Conservation (phyloP, 2,329 filamentous ascomycete genomes). For the Amphichorda felina region DNA sequence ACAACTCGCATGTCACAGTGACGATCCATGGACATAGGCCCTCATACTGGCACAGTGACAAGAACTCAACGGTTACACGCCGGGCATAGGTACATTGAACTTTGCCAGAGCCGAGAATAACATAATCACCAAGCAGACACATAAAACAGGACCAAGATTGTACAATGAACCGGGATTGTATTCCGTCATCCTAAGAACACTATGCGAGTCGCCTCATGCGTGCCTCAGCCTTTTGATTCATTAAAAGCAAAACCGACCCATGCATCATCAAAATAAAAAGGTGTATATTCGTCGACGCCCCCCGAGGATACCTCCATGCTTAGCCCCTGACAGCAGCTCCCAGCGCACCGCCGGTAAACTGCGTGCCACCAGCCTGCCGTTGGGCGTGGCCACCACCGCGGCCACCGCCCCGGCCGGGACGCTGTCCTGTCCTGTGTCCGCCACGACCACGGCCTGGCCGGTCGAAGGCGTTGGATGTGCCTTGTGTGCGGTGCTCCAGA, state of each 20-base stretch:
- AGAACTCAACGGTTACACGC: too few species aligned
- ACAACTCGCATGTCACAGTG: too few species aligned
- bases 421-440: slow-evolving; percentile 49
- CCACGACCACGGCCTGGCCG: slow-evolving; percentile 70
- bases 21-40: too few species aligned
- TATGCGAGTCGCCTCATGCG: not conserved
- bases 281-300: slow-evolving; percentile 1
- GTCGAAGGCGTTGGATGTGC: slow-evolving; percentile 91
- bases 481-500: slow-evolving; percentile 91
- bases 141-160: too few species aligned
- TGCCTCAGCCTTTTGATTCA: slow-evolving; percentile 2
- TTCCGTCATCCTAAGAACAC: too few species aligned
- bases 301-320: not conserved
- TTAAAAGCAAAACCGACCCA: slow-evolving; percentile 3
- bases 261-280: slow-evolving; percentile 1
- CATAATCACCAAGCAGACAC: too few species aligned
- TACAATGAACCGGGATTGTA: too few species aligned
- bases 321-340: slow-evolving; percentile 55
- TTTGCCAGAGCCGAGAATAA: too few species aligned
- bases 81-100: too few species aligned
- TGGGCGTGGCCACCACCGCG: slow-evolving; percentile 40
- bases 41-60: too few species aligned
- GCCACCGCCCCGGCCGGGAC: slow-evolving; percentile 46
- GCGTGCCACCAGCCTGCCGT: slow-evolving; percentile 59
- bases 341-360: slow-evolving; percentile 73